phyloP scores from a whole-genome alignment of 1,284 basidiomycete species.

The Wallemia hederae region DNA sequence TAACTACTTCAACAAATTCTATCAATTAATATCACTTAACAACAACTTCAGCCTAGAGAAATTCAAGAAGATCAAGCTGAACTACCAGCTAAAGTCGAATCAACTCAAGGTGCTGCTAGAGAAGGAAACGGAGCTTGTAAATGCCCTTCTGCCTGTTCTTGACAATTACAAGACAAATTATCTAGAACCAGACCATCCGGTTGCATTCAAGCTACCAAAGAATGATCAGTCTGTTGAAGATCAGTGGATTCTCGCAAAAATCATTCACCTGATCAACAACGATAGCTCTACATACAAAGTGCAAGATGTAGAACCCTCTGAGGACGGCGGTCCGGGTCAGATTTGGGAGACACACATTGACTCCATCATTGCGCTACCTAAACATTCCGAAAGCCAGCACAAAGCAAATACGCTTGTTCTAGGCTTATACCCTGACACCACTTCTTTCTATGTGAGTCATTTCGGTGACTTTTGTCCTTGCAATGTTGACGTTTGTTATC shows the following conservation, averaged over 20 bases:
- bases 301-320: slow-evolving; percentile 1
- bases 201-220: neutral
- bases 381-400: slow-evolving; percentile 16
- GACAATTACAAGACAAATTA: neutral
- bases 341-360: slow-evolving; percentile 19
- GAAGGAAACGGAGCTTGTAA: neutral
- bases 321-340: neutral
- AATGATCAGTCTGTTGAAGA: neutral
- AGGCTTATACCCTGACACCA: slow-evolving; percentile 23
- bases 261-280: neutral
- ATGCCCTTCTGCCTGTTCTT: neutral
- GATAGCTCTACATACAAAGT: neutral
- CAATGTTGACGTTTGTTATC: slow-evolving; percentile 10
- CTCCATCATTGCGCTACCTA: slow-evolving; percentile 20
- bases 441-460: slow-evolving; percentile 20
- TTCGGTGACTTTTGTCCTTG: slow-evolving; percentile 11
- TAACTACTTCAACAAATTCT: neutral
- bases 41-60: neutral
- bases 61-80: neutral
- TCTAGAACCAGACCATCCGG: neutral
- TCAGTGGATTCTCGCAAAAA: neutral
- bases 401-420: slow-evolving; percentile 15
- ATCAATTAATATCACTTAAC: neutral
- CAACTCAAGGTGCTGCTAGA: neutral
- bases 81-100: neutral